Base-by-base conservation (phyloP, 176 grass and related monocot genomes). In the Ananas comosus region DNA sequence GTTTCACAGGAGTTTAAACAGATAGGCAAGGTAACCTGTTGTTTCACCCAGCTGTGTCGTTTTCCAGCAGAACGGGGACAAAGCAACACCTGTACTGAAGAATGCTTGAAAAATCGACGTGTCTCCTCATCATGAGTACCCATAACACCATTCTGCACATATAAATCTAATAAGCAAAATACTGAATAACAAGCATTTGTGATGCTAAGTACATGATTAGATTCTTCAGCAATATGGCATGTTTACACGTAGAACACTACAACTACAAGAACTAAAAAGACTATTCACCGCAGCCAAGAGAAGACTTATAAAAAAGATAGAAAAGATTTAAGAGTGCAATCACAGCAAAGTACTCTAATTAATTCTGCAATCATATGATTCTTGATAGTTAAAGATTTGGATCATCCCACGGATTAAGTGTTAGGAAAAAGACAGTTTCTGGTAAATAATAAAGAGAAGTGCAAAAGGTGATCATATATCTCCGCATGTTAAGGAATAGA, bases 101-200 rank as follows among this genome's bases (percentile, higher is more conserved):
- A 96, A 79, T 96, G 91, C 70, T 96, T 96, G 78, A 96, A 96
- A 87, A 96, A 96, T 47, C 81, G 74, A n/a, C 65, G 65, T 68
- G 91, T 90, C 76, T 79, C 91, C 81, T 95, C 86, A 48, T 89
- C 85, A 69, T 48, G 76, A 67, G 91, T 95, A 68, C 87, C 84
- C 86, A 95, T 95, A 63, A 79, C 70, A 78, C 91, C 85, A 79
- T 79, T 68, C 86, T 89, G 70, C 23, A 76, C 64, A 53, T 53
- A 33, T 53, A 67, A 72, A 53, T 70, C 9, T 59, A 0, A 66
- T 85, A 28, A 79, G 51, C 50, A 81, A 19, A 50, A n/a, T 16
- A 51, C 12, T 61, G 21, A 61, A 1, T 1, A 61, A 56, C 16
- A 61, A 18, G 14, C 14, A 21, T 59, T 1, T 8, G 19, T 59